Evolutionary conservation across 805 yeast genomes (phyloP).

Genomic region (Groenewaldozyma salmanticensis): DNA sequence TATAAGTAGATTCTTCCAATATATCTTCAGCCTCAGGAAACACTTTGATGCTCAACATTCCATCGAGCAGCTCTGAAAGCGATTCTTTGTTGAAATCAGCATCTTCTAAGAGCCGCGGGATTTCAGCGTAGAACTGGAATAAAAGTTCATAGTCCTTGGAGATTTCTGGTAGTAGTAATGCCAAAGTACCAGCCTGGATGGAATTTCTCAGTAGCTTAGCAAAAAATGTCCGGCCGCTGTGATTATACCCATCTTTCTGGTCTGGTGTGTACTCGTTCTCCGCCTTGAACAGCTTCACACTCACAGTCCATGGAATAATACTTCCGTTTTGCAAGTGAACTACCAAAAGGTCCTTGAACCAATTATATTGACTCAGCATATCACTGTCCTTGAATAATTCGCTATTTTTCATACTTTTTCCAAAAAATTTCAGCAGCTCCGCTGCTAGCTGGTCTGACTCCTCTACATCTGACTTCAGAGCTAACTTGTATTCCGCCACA

Average conservation of each 20-base stretch:
- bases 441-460: background rate
- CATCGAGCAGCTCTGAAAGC: background rate
- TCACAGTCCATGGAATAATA: background rate
- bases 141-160: background rate
- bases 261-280: background rate
- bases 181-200: background rate
- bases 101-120: slow-evolving; percentile 2
- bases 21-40: background rate
- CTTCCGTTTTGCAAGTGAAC: background rate
- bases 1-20: background rate
- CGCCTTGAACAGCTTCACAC: background rate
- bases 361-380: background rate
- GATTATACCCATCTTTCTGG: background rate
- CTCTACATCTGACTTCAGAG: background rate
- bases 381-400: too few relatives aligned
- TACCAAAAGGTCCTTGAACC: background rate
- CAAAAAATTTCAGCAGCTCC: slow-evolving; percentile 1
- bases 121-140: background rate
- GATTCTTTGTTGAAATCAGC: background rate
- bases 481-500: background rate
- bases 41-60: background rate
- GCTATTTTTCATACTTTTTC: background rate
- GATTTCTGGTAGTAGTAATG: background rate
- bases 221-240: background rate
- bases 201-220: background rate